These are phyloP conservation scores for Phlebiopsis flavidoalba DNA, from an alignment of 768 basidiomycete species.

Conservation along the genomic window DNA sequence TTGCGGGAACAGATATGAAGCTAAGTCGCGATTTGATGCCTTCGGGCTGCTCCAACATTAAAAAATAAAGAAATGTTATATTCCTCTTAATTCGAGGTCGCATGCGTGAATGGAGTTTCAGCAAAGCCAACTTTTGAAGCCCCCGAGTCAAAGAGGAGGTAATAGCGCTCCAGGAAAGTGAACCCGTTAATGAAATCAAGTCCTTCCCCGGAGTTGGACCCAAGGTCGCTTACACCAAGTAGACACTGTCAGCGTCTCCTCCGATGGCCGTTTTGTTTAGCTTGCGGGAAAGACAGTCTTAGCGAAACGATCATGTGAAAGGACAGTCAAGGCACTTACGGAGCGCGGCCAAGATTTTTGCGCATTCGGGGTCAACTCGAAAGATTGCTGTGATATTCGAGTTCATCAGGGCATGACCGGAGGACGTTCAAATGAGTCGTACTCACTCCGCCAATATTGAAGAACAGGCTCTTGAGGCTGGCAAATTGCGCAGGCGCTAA, in stretches of 20 bases:
- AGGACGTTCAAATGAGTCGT: background rate
- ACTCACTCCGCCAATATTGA: constrained; percentile 19
- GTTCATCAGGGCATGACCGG: background rate
- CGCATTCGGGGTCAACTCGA: constrained; percentile 8
- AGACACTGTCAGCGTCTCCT: constrained; percentile 17
- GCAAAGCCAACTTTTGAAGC: constrained; percentile 6
- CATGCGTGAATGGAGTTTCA: constrained; percentile 4
- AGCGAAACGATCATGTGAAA: background rate
- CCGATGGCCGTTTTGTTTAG: constrained; percentile 17
- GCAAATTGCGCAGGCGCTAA: constrained; percentile 23
- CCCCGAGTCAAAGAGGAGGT: constrained; percentile 3
- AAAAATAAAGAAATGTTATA: too few relatives aligned
- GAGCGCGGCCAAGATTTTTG: constrained; percentile 9
- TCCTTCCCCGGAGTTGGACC: constrained; percentile 5
- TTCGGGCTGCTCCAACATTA: too few relatives aligned
- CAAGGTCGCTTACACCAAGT: constrained; percentile 8
- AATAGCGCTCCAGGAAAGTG: constrained; percentile 9
- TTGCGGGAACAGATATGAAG: too few relatives aligned
- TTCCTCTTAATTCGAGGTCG: constrained; percentile 9
- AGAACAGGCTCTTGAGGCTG: constrained; percentile 21
- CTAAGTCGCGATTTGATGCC: too few relatives aligned
- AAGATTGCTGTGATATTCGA: background rate
- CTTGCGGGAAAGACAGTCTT: background rate
- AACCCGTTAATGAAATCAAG: constrained; percentile 11
- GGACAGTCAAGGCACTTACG: background rate